Evolutionary conservation across 495 filamentous ascomycete genomes (phyloP).

Genomic region (Rhypophila decipiens): DNA sequence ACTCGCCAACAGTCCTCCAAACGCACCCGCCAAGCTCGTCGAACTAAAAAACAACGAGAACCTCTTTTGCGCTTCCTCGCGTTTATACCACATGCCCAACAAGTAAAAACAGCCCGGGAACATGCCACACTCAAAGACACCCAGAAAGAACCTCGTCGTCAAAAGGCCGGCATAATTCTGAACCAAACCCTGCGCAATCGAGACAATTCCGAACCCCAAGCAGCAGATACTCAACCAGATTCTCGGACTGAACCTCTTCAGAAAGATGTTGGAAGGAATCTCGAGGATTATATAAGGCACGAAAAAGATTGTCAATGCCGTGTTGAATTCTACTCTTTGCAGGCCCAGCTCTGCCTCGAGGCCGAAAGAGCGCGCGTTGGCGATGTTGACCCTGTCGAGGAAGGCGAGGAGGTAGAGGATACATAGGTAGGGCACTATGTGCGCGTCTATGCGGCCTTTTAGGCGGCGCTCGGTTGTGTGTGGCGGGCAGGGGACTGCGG

Average conservation of each 20-base stretch:
- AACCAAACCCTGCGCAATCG: conserved; percentile 73
- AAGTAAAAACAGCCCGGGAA: conserved; percentile 86
- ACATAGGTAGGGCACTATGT: conserved; percentile 74
- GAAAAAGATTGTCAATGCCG: conserved; percentile 83
- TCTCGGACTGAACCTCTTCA: conserved; percentile 75
- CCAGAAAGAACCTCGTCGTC: conserved; percentile 79
- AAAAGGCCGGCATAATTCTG: conserved; percentile 73
- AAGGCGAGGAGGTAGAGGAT: conserved; percentile 84
- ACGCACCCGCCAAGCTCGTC: conserved; percentile 78
- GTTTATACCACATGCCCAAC: conserved; percentile 78
- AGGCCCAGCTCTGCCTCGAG: conserved; percentile 61
- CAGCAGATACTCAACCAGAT: conserved; percentile 80
- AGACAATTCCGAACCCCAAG: conserved; percentile 74
- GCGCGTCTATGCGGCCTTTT: conserved; percentile 70
- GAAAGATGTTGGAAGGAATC: conserved; percentile 82
- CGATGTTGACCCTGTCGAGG: conserved; percentile 72
- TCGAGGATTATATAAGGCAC: conserved; percentile 83
- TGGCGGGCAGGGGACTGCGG: conserved; percentile 17
- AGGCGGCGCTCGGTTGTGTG: conserved; percentile 56
- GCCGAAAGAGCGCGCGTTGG: conserved; percentile 58
- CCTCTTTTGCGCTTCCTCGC: conserved; percentile 78
- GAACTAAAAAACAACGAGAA: conserved; percentile 82
- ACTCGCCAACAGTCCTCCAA: conserved; percentile 75
- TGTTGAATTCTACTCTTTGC: conserved; percentile 58
- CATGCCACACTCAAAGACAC: conserved; percentile 83